These are phyloP conservation scores for Teunomyces lycoperdinae DNA, from an alignment of 805 yeast species.

Conservation along the genomic window DNA sequence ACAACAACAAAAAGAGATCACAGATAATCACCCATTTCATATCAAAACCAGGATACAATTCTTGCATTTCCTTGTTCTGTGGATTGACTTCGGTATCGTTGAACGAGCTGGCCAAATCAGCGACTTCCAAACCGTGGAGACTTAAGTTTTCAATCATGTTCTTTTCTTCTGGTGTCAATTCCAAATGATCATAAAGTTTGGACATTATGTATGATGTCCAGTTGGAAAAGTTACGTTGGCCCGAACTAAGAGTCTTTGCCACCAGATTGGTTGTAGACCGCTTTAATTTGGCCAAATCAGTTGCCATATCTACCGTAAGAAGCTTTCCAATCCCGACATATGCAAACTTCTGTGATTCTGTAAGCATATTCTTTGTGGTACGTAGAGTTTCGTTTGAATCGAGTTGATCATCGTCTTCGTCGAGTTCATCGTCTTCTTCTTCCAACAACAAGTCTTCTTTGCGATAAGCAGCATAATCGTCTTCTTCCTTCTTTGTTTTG, in stretches of 20 bases:
- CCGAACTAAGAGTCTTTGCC: conserved; percentile 56
- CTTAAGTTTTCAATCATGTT: conserved; percentile 85
- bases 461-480: conserved; percentile 15
- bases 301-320: conserved; percentile 75
- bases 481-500: conserved; percentile 20
- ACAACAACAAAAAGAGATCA: conserved; percentile 75
- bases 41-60: conserved; percentile 41
- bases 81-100: conserved; percentile 22
- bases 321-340: conserved; percentile 83
- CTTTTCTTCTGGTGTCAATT: conserved; percentile 71
- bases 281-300: conserved; percentile 62
- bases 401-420: conserved; percentile 36
- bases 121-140: conserved; percentile 74
- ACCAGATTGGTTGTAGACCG: conserved; percentile 51
- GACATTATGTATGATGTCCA: conserved; percentile 79
- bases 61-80: conserved; percentile 5
- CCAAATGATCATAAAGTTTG: conserved; percentile 76
- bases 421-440: conserved; percentile 26
- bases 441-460: conserved; percentile 4
- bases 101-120: conserved; percentile 67
- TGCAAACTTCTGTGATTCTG: conserved; percentile 85
- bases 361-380: conserved; percentile 75
- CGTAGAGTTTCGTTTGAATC: conserved; percentile 65
- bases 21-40: conserved; percentile 93
- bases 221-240: conserved; percentile 76